Evolutionary conservation across 768 basidiomycete genomes (phyloP), one percentile per base, ranked within the genome.

Genomic region (Hericium rajendrae): DNA sequence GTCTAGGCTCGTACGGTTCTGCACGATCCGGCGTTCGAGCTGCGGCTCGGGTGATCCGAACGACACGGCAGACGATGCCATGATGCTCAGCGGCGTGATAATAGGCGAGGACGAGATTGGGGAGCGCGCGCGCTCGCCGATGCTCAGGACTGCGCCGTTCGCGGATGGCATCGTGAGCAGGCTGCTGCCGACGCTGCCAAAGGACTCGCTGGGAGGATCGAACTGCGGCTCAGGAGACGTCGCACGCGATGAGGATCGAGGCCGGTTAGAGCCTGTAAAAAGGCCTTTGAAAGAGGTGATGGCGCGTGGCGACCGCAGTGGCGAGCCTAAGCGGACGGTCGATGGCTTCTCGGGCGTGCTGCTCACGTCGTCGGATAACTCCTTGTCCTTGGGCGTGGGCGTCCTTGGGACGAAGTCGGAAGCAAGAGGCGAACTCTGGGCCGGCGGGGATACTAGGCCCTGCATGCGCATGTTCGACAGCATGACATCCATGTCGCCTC

Each of bases 401-500:
- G 54, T 15, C 8, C 18, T 16, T 13, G 39, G 6, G 13, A 15
- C n/a, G 54, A 43, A 10, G 15, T 57, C 16, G 10, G 61, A 58
- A 15, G 50, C 58, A 62, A 62, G 64, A 15, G 58, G 26, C 38
- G 63, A 55, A 15, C 58, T 51, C 18, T 51, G 50, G 8, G 65
- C 61, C n/a, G 74, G 74, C 28, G 73, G 72, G 6, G 22, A 32
- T 60, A 76, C 72, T 54, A 83, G 70, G n/a, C 79, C 82, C 62
- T 88, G 86, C 37, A 81, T 75, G 51, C 84, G 83, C 76, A 91
- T 88, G 9, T 32, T 32, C 32, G 86, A 85, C 38, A 91, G 75
- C 80, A 89, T 86, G 50, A 90, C 88, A 66, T 91, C 88, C 74
- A 91, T 80, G 65, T 91, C 88, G 6, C 88, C 88, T 49, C 83